Evolutionary conservation across 345 rosid species (phyloP), one percentile per base, ranked within the genome.

Genomic region (Sisymbrium altissimum): DNA sequence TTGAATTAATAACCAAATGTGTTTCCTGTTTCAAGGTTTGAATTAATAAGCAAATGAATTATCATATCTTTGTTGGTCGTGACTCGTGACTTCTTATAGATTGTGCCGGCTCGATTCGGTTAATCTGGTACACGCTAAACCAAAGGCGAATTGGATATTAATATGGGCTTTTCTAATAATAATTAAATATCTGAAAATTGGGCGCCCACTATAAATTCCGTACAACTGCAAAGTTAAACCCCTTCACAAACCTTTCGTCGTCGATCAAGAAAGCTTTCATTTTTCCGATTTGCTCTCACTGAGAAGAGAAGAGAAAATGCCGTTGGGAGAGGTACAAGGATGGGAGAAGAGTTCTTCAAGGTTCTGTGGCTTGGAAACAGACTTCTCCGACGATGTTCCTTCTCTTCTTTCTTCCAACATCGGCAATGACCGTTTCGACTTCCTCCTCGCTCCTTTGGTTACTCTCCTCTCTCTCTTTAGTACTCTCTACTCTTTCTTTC

Each of bases 341-440:
- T 84, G 88, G 81, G 94, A 90, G 60, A 80, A 63, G 74, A 79
- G 86, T 71, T 81, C 83, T 68, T 87, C 92, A 13, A 84, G 83
- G 60, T 88, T 84, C 82, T 90, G 92, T 18, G 95, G 96, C 10
- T 83, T 88, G 53, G 95, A 92, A 83, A 81, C 90, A 1, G 91
- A 85, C 25, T 90, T 88, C 80, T 44, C 72, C 56, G 83, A 86
- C 54, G 91, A 90, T 72, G 67, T 88, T 70, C 86, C 86, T 33
- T 79, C 79, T 60, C 83, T 90, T 79, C 85, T 92, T 53, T 43
- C 84, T 44, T 81, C 50, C 79, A 84, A 87, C 59, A 72, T 82
- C 65, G 65, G 83, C 70, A 19, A 74, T 12, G 86, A 81, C 39
- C 76, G 79, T 55, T 92, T 88, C 63, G 94, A 88, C 70, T 92